Evolutionary conservation across 1,284 basidiomycete species (phyloP).

Genomic region (Fomitiporia mediterranea): DNA sequence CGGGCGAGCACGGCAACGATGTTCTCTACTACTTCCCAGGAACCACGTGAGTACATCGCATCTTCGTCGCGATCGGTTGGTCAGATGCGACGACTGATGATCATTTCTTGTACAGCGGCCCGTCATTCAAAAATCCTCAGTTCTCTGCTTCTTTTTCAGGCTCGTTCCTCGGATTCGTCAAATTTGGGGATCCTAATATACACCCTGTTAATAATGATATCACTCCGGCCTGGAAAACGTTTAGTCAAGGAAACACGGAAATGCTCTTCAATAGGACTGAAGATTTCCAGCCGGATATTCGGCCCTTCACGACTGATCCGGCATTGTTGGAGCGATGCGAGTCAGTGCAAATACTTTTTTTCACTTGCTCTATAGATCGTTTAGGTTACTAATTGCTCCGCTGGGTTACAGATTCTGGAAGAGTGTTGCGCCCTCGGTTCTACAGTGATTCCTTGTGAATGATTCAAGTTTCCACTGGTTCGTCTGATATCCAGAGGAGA

Average conservation of each 20-base stretch:
- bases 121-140: slow-evolving; percentile 33
- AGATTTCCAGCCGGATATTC: slow-evolving; percentile 13
- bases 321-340: slow-evolving; percentile 6
- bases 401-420: slow-evolving; percentile 18
- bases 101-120: slow-evolving; percentile 14
- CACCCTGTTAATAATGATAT: slow-evolving; percentile 30
- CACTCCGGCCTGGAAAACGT: slow-evolving; percentile 31
- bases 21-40: slow-evolving; percentile 31
- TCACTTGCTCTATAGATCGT: no score
- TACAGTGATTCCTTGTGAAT: slow-evolving; percentile 11
- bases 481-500: no score
- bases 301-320: slow-evolving; percentile 12
- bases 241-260: slow-evolving; percentile 26
- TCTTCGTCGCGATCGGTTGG: neutral
- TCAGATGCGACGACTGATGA: neutral
- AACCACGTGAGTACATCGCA: slow-evolving; percentile 3
- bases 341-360: no score
- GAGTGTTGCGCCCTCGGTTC: slow-evolving; percentile 11
- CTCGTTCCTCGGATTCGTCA: slow-evolving; percentile 36
- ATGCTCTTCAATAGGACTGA: slow-evolving; percentile 26
- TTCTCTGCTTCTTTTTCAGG: slow-evolving; percentile 39
- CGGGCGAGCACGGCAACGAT: slow-evolving; percentile 29
- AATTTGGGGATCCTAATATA: slow-evolving; percentile 34
- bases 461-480: no score
- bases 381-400: no score